A percentile compares a stretch with the other conserved stretches of the same genome.
Evolutionary conservation across 306 rosid genomes (phyloP).

Genomic region (Parietaria judaica): DNA sequence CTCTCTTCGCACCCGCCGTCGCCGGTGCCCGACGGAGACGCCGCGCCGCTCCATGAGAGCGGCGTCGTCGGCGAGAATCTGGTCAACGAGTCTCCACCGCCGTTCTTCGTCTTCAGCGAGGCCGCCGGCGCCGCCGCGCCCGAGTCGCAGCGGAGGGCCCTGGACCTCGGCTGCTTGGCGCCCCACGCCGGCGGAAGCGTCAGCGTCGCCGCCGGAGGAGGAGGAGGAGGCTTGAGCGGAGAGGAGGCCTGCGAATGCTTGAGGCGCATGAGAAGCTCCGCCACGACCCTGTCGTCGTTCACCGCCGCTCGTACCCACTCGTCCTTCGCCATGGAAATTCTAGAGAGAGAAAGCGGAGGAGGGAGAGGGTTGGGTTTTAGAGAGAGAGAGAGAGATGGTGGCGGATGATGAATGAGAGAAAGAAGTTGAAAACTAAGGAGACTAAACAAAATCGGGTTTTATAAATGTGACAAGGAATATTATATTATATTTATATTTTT

Average conservation of each 20-base stretch:
- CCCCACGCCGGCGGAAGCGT: conserved; percentile 52
- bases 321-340: conserved; percentile 31
- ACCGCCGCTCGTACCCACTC: conserved; percentile 68
- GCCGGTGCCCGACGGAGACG: conserved; percentile 64
- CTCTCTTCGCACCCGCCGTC: conserved; percentile 73
- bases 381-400: conserved; percentile 22
- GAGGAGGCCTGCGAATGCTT: conserved; percentile 44
- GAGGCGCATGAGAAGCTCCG: conserved; percentile 53
- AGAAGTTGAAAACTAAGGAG: conserved; percentile 9
- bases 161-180: conserved; percentile 37
- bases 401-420: conserved; percentile 33
- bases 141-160: conserved; percentile 40
- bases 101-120: not conserved
- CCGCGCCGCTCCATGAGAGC: conserved; percentile 85
- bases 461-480: conserved; percentile 1
- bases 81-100: conserved; percentile 28
- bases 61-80: conserved; percentile 94
- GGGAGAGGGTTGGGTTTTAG: not conserved
- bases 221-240: conserved; percentile 27
- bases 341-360: conserved; percentile 7
- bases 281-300: conserved; percentile 59
- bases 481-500: conserved; percentile 3
- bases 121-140: conserved; percentile 1
- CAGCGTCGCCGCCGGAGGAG: not conserved
- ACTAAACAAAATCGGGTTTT: conserved; percentile 6